phyloP scores from a whole-genome alignment of 2,329 filamentous ascomycete genomes.

The Fusarium proliferatum region DNA sequence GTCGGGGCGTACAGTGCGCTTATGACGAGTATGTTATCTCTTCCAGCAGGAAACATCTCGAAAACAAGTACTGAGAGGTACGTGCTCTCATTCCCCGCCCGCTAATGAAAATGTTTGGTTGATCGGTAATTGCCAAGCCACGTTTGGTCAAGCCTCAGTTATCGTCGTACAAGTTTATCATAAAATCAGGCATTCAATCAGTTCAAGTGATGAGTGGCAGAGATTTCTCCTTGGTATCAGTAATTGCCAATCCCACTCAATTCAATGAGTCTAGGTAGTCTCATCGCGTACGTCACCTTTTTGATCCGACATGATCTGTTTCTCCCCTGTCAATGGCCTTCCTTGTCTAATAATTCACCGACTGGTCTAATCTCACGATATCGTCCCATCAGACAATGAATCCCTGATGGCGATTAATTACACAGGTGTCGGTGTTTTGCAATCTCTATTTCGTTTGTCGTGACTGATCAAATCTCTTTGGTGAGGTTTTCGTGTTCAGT shows the following conservation, averaged over 20 bases:
- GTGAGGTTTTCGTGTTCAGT: background rate
- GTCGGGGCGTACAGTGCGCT: background rate
- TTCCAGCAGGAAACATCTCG: slow-evolving; percentile 29
- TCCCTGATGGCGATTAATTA: background rate
- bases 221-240: slow-evolving; percentile 9
- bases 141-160: slow-evolving; percentile 29
- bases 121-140: slow-evolving; percentile 31
- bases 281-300: background rate
- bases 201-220: background rate
- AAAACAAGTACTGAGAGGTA: slow-evolving; percentile 41
- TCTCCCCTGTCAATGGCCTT: background rate
- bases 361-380: slow-evolving; percentile 17
- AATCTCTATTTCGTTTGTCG: background rate
- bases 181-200: slow-evolving; percentile 24
- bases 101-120: slow-evolving; percentile 21
- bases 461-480: background rate
- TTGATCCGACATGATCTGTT: background rate
- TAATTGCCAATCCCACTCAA: slow-evolving; percentile 6
- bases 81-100: slow-evolving; percentile 28
- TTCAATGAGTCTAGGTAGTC: background rate
- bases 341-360: background rate
- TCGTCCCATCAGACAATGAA: slow-evolving; percentile 1
- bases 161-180: slow-evolving; percentile 12
- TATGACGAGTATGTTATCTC: background rate
- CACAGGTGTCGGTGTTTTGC: background rate